Evolutionary conservation across 257 asterid genomes (phyloP), one percentile per base, ranked within the genome.

Genomic region (Nicotiana tabacum): DNA sequence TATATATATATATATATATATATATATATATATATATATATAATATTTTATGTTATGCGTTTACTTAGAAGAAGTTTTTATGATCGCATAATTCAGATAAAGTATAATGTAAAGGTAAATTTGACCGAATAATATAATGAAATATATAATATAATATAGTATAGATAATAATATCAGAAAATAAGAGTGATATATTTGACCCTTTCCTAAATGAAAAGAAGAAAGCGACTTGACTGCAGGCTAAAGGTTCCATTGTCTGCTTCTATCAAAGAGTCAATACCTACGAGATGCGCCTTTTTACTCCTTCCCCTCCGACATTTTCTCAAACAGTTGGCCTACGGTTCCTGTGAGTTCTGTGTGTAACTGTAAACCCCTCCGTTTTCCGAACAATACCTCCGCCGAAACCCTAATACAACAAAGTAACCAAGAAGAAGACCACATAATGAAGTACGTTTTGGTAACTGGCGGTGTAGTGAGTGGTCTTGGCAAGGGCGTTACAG

Each of bases 391-490:
- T 5, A 35, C 53, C 33, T 70, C 78, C 58, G 78, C 78, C 58
- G 57, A 30, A 72, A 72, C 61, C 60, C 66, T 65, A 51, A 56
- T 48, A 30, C 32, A 5, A 32, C 39, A 16, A 29, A 70, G 80
- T 43, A 33, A 2, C 3, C 11, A 6, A 60, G 84, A 17, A n/a
- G 62, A 56, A 17, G n/a, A 30, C 66, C n/a, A 77, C 39, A 66
- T 48, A 61, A 94, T 96, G 99, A 96, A 96, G 83, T 96, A 94
- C 90, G 98, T 96, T 9, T 79, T 93, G 87, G 97, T 96, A 0
- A 96, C 98, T 29, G 99, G 99, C 4, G 99, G 98, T 35, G 99
- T 96, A 46, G 99, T 96, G 56, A 96, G 99, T 88, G 99, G 99
- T 81, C 97, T 96, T 62, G 99, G 99, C 29, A 94, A 96, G 82